A percentile compares a stretch with the other conserved stretches of the same genome.
phyloP scores from a whole-genome alignment of 1,284 basidiomycete genomes.

The Moesziomyces sp. region DNA sequence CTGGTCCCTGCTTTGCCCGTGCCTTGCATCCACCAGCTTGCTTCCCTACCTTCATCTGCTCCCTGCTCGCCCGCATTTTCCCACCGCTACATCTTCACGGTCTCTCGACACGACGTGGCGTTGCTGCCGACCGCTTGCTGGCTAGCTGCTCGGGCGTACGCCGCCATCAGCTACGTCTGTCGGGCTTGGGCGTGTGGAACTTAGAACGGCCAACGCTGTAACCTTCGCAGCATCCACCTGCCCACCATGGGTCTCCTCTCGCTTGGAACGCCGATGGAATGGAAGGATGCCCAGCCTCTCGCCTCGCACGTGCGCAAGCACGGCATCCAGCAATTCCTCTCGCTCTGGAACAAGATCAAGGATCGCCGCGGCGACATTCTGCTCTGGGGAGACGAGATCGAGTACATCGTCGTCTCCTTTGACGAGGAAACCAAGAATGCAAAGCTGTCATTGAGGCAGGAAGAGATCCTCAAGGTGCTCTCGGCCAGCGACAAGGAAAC shows the following conservation, averaged over 20 bases:
- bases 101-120: too few species aligned
- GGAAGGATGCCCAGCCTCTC: conserved; percentile 82
- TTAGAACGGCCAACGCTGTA: not conserved
- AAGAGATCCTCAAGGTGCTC: conserved; percentile 89
- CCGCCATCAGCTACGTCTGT: too few species aligned
- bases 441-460: conserved; percentile 88
- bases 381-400: conserved; percentile 99
- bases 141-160: too few species aligned
- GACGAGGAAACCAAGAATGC: conserved; percentile 83
- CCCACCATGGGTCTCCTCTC: conserved; percentile 87
- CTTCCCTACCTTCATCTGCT: too few species aligned
- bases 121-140: too few species aligned
- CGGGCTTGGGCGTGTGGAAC: not conserved
- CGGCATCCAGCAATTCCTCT: conserved; percentile 93
- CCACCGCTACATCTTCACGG: too few species aligned
- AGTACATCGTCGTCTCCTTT: conserved; percentile 93
- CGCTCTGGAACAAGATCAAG: conserved; percentile 91
- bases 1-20: too few species aligned
- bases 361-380: conserved; percentile 89
- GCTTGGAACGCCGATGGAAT: conserved; percentile 91
- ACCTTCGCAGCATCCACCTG: not conserved
- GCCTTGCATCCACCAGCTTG: too few species aligned
- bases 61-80: too few species aligned
- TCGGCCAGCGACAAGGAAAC: conserved; percentile 70
- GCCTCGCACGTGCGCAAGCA: conserved; percentile 91